Base-by-base conservation (phyloP, 352 stramenopile species). In the Phytopythium cucurbitacearum region DNA sequence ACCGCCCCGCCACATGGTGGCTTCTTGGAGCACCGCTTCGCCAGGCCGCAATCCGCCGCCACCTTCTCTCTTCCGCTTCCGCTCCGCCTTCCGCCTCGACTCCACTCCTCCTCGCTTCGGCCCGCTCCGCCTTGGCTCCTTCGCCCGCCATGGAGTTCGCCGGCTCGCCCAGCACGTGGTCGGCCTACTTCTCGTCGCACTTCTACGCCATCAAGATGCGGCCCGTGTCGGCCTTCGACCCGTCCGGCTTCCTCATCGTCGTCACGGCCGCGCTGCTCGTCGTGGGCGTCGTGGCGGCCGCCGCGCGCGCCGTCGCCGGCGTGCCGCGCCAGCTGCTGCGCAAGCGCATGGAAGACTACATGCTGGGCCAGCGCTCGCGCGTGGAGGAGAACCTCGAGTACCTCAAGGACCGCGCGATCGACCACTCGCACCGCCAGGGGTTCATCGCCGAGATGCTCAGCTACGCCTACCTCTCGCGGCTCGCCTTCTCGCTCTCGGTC, bases 381-480 rank as follows among this genome's bases (percentile, higher is more conserved):
- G 68, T 91, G 39, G 81, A 80, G 33, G 79, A 82, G 57, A 85
- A 89, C 60, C 60, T 91, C 57, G 70, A 82, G 66, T 83, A 85
- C 61, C 70, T 90, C 40, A 87, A 87, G 52, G 69, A 62, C 38
- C 71, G 70, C 42, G 84, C 80, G 37, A 89, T 89, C 51, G 76
- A 83, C 63, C 81, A 91, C 64, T 88, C 76, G 48, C 69, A 64
- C 0, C 81, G 78, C 15, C 80, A 91, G 64, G 85, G 85, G 33
- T 94, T 94, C 62, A 87, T 93, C 57, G 71, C 74, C 44, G 82
- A 94, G 69, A 94, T 94, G 85, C 71, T 93, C 49, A 93, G 82
- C 73, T 89, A 83, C 56, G 79, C 83, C 13, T 94, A 94, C 60
- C 69, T 94, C 16, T 93, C 82, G 36, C 71, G 85, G 3, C 73